Evolutionary conservation across 768 basidiomycete genomes (phyloP), one percentile per base, ranked within the genome.

Genomic region (Tylopilus sp.): DNA sequence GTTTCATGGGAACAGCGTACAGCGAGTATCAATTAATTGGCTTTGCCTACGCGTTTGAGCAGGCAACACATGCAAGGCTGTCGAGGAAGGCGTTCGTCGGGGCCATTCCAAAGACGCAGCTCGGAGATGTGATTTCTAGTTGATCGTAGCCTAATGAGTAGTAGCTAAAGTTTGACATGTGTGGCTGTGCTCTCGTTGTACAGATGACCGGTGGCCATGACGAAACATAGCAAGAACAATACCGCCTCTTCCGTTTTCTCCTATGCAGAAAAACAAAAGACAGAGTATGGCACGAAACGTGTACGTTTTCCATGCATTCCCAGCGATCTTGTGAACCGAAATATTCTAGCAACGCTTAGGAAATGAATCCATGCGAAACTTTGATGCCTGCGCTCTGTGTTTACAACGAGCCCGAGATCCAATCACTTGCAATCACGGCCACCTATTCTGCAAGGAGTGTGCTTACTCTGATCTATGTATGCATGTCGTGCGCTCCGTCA

Each of bases 361-460:
- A 31, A 88, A 91, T 65, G 94, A 97, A 68, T 93, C 88, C 11
- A 91, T 95, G 88, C 83, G 92, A 35, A 80, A 80, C 46, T 94
- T 97, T 67, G 91, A 97, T 68, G 85, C 91, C 1, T 98, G 97
- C 65, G 79, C 88, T 6, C 79, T 97, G 13, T 99, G 95, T 67
- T 74, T 97, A 31, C 84, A 90, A 48, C 78, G 79, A 38, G 94
- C 91, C 6, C 74, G 89, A 43, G 87, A 93, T 46, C 92, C 95
- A 0, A 74, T 95, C 30, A 80, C 86, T 11, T 98, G 97, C 62
- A 60, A 72, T 20, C 80, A 89, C 45, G 97, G 97, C 0, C 97
- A 98, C 69, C 59, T 98, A 21, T 98, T 93, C 68, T 99, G 97
- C 78, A 91, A 88, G 65, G 95, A 98, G 71, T 98, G 97, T 61